phyloP scores from a whole-genome alignment of 805 yeast genomes.

The Candida piceae region DNA sequence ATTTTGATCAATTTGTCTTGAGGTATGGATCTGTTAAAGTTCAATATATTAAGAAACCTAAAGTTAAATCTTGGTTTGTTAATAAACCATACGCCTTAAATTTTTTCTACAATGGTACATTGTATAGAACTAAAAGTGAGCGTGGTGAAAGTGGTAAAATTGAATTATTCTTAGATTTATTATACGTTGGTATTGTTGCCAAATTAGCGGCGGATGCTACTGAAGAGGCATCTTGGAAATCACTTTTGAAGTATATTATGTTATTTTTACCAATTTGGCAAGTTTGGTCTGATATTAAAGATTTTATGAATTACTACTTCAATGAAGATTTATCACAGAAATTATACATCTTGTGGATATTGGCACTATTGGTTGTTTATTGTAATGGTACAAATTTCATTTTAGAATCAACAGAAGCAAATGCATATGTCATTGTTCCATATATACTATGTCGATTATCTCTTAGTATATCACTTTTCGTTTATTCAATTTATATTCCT shows the following conservation, averaged over 20 bases:
- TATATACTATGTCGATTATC: constrained; percentile 45
- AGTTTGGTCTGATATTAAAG: constrained; percentile 62
- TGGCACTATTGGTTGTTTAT: constrained; percentile 44
- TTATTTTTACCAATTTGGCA: constrained; percentile 57
- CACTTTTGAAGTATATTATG: constrained; percentile 43
- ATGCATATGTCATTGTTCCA: constrained; percentile 42
- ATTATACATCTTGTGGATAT: constrained; percentile 46
- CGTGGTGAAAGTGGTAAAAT: constrained; percentile 42
- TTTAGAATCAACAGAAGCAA: constrained; percentile 32
- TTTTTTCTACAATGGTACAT: constrained; percentile 51
- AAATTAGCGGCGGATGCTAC: constrained; percentile 52
- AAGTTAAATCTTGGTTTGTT: constrained; percentile 30
- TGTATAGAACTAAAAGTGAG: constrained; percentile 53
- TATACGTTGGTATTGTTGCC: constrained; percentile 61
- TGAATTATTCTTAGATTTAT: constrained; percentile 57
- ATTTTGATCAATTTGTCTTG: constrained; percentile 34
- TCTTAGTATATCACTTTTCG: constrained; percentile 26
- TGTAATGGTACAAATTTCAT: constrained; percentile 40
- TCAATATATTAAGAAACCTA: constrained; percentile 41
- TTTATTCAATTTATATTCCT: constrained; percentile 42
- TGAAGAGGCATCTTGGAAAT: constrained; percentile 42
- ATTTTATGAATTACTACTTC: constrained; percentile 58
- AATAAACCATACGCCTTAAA: constrained; percentile 55
- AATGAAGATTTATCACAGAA: constrained; percentile 56
- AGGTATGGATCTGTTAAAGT: constrained; percentile 47